phyloP scores from a whole-genome alignment of 73 alveolate genomes.

The Paramecium biaurelia region DNA sequence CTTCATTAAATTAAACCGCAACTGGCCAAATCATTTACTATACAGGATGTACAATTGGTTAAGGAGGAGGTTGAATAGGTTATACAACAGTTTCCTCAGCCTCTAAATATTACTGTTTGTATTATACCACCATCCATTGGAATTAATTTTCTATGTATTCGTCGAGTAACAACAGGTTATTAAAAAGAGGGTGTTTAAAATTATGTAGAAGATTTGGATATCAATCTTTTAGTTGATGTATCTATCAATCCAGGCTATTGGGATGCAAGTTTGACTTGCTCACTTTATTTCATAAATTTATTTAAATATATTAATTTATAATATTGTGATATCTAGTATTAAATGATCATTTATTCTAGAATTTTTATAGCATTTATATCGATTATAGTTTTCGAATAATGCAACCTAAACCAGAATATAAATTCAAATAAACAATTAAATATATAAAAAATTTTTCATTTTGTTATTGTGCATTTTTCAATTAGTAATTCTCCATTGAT shows the following conservation, averaged over 20 bases:
- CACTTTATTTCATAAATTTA: not conserved
- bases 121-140: constrained; percentile 43
- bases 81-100: constrained; percentile 24
- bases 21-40: constrained; percentile 50
- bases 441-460: not conserved
- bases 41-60: constrained; percentile 51
- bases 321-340: not conserved
- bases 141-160: constrained; percentile 40
- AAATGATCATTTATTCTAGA: not conserved
- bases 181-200: not conserved
- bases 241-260: constrained; percentile 40
- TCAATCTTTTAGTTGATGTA: constrained; percentile 38
- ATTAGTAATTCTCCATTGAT: constrained; percentile 59
- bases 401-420: not conserved
- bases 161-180: constrained; percentile 37
- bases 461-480: constrained; percentile 44
- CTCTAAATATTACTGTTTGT: not conserved
- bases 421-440: not conserved
- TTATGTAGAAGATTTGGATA: not conserved
- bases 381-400: no score
- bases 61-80: constrained; percentile 23
- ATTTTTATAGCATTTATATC: no score
- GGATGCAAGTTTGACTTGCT: not conserved
- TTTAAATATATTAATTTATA: not conserved
- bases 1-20: constrained; percentile 49